Percentiles rank a stretch among this genome's conserved stretches.
Conservation (phyloP, 2,329 filamentous ascomycete species). For the Dactylellina haptotyla region DNA sequence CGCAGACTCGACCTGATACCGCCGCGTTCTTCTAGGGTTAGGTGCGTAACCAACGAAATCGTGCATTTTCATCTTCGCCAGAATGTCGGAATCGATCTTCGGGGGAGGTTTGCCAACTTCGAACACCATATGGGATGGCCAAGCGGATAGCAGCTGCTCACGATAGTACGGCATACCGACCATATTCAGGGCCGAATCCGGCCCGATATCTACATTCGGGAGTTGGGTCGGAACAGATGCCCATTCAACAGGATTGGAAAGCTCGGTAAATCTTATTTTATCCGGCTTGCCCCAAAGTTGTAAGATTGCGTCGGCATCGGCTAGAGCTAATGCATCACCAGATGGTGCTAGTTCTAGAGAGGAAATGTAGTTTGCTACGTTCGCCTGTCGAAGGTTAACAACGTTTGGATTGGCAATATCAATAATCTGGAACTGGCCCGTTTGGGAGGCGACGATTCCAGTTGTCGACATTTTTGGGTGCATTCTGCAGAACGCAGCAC, state of each 20-base stretch:
- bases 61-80: constrained; percentile 74
- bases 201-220: constrained; percentile 73
- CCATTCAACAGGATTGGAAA: constrained; percentile 80
- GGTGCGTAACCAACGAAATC: constrained; percentile 82
- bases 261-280: constrained; percentile 87
- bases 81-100: constrained; percentile 76
- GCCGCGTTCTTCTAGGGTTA: constrained; percentile 76
- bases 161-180: constrained; percentile 95
- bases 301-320: constrained; percentile 79
- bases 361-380: constrained; percentile 77
- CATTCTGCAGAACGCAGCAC: constrained; percentile 94
- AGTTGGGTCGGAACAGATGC: constrained; percentile 72
- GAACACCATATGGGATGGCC: constrained; percentile 84
- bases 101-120: constrained; percentile 83
- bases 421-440: constrained; percentile 92
- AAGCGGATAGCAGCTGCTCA: constrained; percentile 84
- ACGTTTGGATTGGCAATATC: constrained; percentile 94
- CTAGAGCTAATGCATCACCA: constrained; percentile 83
- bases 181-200: constrained; percentile 81
- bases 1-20: constrained; percentile 86
- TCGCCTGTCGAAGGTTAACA: constrained; percentile 83
- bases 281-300: constrained; percentile 88
- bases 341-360: constrained; percentile 88
- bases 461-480: constrained; percentile 96
- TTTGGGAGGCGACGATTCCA: constrained; percentile 89